Evolutionary conservation across 2,329 filamentous ascomycete species (phyloP), one percentile per base, ranked within the genome.

Genomic region (Chrysoporthe puriensis): DNA sequence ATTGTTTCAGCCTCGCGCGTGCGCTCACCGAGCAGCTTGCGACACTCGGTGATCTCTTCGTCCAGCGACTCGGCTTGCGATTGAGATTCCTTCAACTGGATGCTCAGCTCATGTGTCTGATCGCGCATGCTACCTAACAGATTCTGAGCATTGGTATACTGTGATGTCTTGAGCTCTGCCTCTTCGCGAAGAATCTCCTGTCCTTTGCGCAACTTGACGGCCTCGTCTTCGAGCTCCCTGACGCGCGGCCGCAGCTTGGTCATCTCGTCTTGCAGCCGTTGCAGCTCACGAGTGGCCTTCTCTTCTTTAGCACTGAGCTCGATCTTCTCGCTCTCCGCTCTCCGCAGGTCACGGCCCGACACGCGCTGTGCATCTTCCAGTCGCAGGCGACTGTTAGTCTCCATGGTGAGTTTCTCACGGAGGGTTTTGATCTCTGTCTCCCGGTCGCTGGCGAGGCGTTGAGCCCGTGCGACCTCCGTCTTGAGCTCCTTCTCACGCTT

Each of bases 1-100:
- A 99, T 98, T 0, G 93, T 97, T 81, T 98, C 95, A 36, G 90
- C 92, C 79, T 99, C 96, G 56, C 96, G 88, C 4, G 93, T 95
- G 36, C 96, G 90, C 78, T 99, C 96, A 63, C 88, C 89, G 2
- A 99, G 85, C 69, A 97, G 86, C 67, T 93, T 88, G 76, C 97
- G 94, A 3, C 94, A 91, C 78, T 99, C 96, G 1, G 89, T 88
- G 1, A 98, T 84, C 77, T 99, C 96, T 79, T 99, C 96, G 75
- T 97, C 95, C 0, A 98, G 82, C 67, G 90, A 92, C 74, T 97
- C 94, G 50, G 90, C 91, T 72, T 93, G 90, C 62, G 90, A 88
- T 70, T 91, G 89, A 0, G 92, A 88, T 79, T 99, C 96, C 78
- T 96, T 97, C 79, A 97, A 91, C 80, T 97, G 96, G 72, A 93